Conservation (phyloP, 768 basidiomycete species). For the Suillus decipiens region DNA sequence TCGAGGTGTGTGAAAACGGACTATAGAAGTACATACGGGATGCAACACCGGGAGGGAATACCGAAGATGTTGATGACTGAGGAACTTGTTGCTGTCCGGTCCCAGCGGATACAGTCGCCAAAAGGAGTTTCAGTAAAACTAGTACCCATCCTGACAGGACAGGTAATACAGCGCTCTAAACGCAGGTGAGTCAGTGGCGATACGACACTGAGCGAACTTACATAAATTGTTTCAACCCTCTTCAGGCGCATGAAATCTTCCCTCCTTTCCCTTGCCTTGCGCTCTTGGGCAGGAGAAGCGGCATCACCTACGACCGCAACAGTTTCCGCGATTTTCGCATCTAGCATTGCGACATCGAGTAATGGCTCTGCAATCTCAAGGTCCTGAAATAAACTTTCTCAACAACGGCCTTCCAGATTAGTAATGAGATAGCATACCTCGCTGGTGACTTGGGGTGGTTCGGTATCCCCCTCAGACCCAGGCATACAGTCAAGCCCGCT, state of each 20-base stretch:
- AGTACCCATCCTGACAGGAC: conserved; percentile 89
- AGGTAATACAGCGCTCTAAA: conserved; percentile 79
- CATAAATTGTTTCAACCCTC: conserved; percentile 92
- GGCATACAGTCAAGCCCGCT: conserved; percentile 86
- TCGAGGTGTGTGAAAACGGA: background rate
- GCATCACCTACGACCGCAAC: conserved; percentile 52
- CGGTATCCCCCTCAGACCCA: conserved; percentile 59
- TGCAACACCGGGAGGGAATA: conserved; percentile 69
- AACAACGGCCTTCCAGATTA: conserved; percentile 6
- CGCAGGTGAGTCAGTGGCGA: conserved; percentile 8
- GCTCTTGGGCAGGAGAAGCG: conserved; percentile 50
- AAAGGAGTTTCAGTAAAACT: conserved; percentile 86
- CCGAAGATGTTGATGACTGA: conserved; percentile 66
- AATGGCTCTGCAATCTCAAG: conserved; percentile 62
- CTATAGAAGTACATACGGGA: conserved; percentile 50
- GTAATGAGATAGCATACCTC: conserved; percentile 34
- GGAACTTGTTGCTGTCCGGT: conserved; percentile 55
- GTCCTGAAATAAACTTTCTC: conserved; percentile 43
- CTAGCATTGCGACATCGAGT: conserved; percentile 70
- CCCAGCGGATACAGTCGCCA: conserved; percentile 90
- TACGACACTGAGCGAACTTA: conserved; percentile 39
- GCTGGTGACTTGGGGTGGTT: conserved; percentile 49
- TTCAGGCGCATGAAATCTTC: conserved; percentile 87
- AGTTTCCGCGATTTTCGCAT: conserved; percentile 73
- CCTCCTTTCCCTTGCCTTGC: conserved; percentile 64